These are phyloP conservation scores for Colletotrichum somersetense DNA, from an alignment of 2,329 filamentous ascomycete genomes.

Conservation along the genomic window DNA sequence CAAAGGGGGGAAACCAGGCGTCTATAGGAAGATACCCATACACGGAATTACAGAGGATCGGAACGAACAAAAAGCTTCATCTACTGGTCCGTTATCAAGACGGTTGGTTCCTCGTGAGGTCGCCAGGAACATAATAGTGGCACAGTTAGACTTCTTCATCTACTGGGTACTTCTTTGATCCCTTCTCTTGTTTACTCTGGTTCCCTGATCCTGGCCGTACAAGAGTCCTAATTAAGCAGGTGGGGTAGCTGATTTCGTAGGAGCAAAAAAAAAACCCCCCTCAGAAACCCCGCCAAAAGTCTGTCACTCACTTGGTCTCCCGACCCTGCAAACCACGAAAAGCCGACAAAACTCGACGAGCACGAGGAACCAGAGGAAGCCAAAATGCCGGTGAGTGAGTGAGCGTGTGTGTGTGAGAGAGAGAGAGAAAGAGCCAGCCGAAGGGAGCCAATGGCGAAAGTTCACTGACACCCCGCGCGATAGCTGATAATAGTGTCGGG, in stretches of 20 bases:
- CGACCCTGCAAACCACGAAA: neutral
- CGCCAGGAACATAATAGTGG: too few relatives aligned
- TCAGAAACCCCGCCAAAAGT: constrained; percentile 20
- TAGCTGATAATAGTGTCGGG: constrained; percentile 77
- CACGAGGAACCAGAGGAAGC: neutral
- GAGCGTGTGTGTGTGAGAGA: constrained; percentile 4
- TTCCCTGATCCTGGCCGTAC: constrained; percentile 5
- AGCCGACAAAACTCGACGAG: neutral
- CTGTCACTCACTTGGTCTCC: constrained; percentile 3
- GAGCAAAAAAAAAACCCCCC: constrained; percentile 16
- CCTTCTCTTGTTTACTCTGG: neutral
- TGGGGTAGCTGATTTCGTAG: constrained; percentile 12
- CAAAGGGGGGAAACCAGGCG: neutral
- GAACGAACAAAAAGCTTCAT: neutral
- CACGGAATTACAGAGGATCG: neutral
- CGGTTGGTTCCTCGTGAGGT: too few relatives aligned
- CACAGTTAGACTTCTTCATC: too few relatives aligned
- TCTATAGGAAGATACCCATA: constrained; percentile 29
- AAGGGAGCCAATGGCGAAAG: neutral
- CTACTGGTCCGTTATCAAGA: too few relatives aligned
- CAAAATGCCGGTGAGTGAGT: constrained; percentile 37
- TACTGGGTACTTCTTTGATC: neutral
- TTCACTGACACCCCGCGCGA: constrained; percentile 50
- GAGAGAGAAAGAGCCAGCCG: too few relatives aligned
- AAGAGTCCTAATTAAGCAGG: constrained; percentile 8